Base-by-base conservation (phyloP, 768 basidiomycete genomes). In the Chlorophyllum brunneum region DNA sequence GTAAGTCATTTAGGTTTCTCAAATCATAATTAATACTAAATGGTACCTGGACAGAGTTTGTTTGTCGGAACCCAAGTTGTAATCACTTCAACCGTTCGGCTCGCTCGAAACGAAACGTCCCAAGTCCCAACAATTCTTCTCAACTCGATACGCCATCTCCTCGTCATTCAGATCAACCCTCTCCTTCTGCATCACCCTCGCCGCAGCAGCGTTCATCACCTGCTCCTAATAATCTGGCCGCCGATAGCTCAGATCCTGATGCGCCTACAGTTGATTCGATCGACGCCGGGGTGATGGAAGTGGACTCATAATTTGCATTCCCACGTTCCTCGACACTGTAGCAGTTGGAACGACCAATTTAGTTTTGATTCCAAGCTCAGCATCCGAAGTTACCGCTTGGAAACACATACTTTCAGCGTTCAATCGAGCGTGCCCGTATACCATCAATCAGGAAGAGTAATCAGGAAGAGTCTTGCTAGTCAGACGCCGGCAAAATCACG, bases 11-110 rank as follows among this genome's bases (percentile, higher is more conserved):
- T 47, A 23, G 43, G 43, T 33, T 20, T 36, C n/a, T n/a, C n/a
- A n/a, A n/a, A 54, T 49, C 40, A 20, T 18, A 4, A 18, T 31
- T 45, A 18, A 1, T 16, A 29, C 9, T 27, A 24, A 9, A 16
- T 16, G 9, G 10, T 22, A 13, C 27, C 23, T n/a, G 22, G 11
- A n/a, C 26, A 46, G 36, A 54, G 23, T 44, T 48, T 27, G 10
- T 47, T 39, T 53, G 51, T 22, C 51, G 51, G 5, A 53, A 53
- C 26, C 29, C 84, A 0, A 91, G 89, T 63, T 95, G 93, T 64
- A 83, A 83, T 6, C 82, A 86, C 67, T 90, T 95, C 67, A 95
- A 95, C 60, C 69, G 75, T 1, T 75, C 78, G 9, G 62, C 63
- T 22, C 69, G 71, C 43, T 66, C 72, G 15, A 76, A 66, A 58